A percentile compares a stretch with the other conserved stretches of the same genome.
phyloP scores from a whole-genome alignment of 441 rosid genomes.

The Adansonia gregorii region DNA sequence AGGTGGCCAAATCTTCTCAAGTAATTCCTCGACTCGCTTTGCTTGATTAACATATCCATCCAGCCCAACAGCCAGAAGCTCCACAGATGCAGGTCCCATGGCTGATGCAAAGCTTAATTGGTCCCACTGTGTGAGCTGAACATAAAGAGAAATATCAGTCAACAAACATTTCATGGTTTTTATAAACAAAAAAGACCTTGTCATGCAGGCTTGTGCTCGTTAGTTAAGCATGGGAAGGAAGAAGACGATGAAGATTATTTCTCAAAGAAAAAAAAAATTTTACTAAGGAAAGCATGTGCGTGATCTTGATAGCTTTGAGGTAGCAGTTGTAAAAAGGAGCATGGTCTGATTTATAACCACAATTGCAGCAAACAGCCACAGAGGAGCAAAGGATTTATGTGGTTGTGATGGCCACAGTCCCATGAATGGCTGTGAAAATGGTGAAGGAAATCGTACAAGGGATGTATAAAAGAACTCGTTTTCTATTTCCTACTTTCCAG shows the following conservation, averaged over 20 bases:
- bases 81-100: conserved; percentile 91
- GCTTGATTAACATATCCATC: conserved; percentile 77
- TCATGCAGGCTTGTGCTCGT: conserved; percentile 1
- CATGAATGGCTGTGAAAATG: neutral
- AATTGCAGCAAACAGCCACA: neutral
- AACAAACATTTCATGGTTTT: neutral
- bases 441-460: neutral
- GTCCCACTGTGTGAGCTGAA: conserved; percentile 81
- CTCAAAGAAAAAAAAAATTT: neutral
- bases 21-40: conserved; percentile 72
- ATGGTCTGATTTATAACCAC: neutral
- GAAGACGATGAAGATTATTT: neutral
- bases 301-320: neutral
- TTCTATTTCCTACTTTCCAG: neutral
- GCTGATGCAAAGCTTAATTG: conserved; percentile 76
- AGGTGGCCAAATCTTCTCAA: conserved; percentile 95
- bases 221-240: neutral
- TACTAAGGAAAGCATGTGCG: neutral
- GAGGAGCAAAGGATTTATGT: neutral
- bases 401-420: neutral
- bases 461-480: neutral
- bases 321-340: neutral
- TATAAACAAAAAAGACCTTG: neutral
- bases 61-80: conserved; percentile 78
- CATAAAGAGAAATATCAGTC: conserved; percentile 22